Percentiles rank a stretch among this genome's conserved stretches.
phyloP scores from a whole-genome alignment of 208 protist species.

The Acanthamoeba comandoni region DNA sequence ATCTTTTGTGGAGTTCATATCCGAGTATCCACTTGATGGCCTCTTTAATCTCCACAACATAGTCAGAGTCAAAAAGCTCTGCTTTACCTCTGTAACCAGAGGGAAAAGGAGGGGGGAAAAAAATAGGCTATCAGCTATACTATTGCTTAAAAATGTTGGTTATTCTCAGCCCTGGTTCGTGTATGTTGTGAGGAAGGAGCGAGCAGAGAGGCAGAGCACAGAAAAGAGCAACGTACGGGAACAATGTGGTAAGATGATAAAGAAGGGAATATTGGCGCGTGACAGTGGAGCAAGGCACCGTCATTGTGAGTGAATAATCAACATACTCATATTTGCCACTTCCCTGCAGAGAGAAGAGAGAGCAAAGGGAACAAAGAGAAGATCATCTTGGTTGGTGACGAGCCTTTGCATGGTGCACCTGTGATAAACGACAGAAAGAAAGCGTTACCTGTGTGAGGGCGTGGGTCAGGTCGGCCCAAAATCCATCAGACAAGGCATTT shows the following conservation, averaged over 20 bases:
- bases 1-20: neutral
- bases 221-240: neutral
- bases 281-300: constrained; percentile 1
- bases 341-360: no score
- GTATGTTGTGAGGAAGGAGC: no score
- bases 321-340: neutral
- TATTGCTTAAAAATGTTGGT: no score
- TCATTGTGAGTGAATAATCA: constrained; percentile 38
- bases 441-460: no score
- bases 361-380: no score
- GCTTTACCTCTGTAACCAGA: neutral
- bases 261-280: neutral
- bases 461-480: neutral
- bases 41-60: constrained; percentile 35
- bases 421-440: no score
- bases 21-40: constrained; percentile 32
- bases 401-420: no score
- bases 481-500: neutral
- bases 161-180: no score
- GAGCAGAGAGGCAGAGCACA: neutral
- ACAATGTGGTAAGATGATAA: neutral
- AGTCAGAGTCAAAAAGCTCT: neutral
- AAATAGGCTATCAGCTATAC: no score
- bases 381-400: neutral
- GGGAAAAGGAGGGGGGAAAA: no score